These are phyloP conservation scores for Neonectria ditissima DNA, from an alignment of 2,329 filamentous ascomycete genomes.

Conservation along the genomic window DNA sequence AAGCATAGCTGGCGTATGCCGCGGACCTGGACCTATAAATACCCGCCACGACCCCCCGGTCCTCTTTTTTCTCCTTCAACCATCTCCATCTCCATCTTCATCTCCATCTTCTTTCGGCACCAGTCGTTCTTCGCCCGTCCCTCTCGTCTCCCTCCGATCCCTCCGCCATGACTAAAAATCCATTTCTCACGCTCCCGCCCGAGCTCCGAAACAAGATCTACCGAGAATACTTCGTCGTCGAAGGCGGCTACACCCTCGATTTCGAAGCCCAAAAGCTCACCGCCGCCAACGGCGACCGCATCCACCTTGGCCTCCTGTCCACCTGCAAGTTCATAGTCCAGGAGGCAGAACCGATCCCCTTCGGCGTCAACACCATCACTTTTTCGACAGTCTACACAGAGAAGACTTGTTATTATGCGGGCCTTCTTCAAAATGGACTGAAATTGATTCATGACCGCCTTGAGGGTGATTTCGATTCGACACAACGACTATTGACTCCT, in stretches of 20 bases:
- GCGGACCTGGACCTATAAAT: too few relatives aligned
- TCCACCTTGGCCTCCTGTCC: conserved; percentile 33
- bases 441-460: too few relatives aligned
- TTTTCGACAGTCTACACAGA: conserved; percentile 30
- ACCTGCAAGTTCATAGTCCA: conserved; percentile 27
- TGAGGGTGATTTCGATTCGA: neutral
- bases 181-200: conserved; percentile 16
- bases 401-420: neutral
- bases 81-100: neutral
- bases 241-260: conserved; percentile 29
- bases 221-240: conserved; percentile 21
- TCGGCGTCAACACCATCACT: conserved; percentile 17
- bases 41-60: neutral
- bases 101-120: too few relatives aligned
- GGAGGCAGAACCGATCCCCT: conserved; percentile 13
- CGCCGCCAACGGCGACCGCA: conserved; percentile 9
- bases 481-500: neutral
- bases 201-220: conserved; percentile 34
- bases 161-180: too few relatives aligned
- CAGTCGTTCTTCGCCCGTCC: too few relatives aligned
- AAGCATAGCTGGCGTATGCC: too few relatives aligned
- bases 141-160: too few relatives aligned
- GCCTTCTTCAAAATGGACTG: neutral
- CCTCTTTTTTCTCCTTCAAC: neutral
- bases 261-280: conserved; percentile 19